Evolutionary conservation across 176 grass and related monocot species (phyloP).

Genomic region (Areca catechu): DNA sequence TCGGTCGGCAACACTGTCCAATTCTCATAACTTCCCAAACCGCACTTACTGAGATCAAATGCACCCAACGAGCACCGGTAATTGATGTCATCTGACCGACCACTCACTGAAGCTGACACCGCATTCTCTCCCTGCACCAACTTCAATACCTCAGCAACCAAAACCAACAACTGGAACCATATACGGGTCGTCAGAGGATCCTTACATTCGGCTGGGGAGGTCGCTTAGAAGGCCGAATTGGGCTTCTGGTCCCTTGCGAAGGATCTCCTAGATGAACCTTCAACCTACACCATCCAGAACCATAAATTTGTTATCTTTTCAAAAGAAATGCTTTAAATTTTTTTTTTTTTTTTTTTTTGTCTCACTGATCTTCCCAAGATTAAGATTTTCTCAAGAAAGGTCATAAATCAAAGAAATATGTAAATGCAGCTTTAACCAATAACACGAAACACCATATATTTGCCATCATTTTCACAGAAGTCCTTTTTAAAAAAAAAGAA

Average conservation of each 20-base stretch:
- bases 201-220: conserved; percentile 50
- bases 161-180: conserved; percentile 2
- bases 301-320: not conserved
- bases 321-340: not conserved
- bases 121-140: conserved; percentile 66
- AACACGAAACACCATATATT: too few species aligned
- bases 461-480: too few species aligned
- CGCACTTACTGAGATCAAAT: conserved; percentile 47
- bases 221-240: conserved; percentile 41
- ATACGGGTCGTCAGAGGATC: conserved; percentile 20
- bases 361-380: too few species aligned
- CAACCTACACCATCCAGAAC: conserved; percentile 35
- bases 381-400: too few species aligned
- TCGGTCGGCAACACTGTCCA: conserved; percentile 67
- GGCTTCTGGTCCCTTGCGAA: conserved; percentile 74
- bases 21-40: conserved; percentile 66
- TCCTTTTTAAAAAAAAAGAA: too few species aligned
- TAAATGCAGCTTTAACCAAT: too few species aligned
- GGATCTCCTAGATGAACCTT: conserved; percentile 74
- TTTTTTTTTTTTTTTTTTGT: too few species aligned
- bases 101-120: conserved; percentile 57
- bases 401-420: too few species aligned
- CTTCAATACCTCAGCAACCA: conserved; percentile 7
- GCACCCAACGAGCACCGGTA: conserved; percentile 52
- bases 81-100: conserved; percentile 45